phyloP scores from a whole-genome alignment of 1,284 basidiomycete genomes.

The Puccinia brachypodii region DNA sequence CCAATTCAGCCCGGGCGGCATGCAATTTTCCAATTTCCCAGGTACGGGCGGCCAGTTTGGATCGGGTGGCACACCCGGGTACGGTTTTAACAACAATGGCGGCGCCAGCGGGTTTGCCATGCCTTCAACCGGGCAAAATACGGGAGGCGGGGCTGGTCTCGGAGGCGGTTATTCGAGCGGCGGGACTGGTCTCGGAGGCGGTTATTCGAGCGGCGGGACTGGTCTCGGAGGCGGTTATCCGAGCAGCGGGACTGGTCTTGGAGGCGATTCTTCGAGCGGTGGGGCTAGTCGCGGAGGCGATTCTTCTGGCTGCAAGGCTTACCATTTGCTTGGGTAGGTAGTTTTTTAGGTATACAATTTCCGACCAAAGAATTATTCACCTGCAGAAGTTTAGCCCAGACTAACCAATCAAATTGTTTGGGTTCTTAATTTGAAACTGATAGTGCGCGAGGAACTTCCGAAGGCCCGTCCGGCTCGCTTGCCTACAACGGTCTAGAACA shows the following conservation, averaged over 20 bases:
- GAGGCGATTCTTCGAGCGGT: not conserved
- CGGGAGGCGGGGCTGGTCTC: too few relatives aligned
- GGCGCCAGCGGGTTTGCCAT: too few relatives aligned
- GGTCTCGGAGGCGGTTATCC: not conserved
- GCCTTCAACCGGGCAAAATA: too few relatives aligned
- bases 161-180: too few relatives aligned
- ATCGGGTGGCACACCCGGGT: too few relatives aligned
- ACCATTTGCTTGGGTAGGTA: not conserved
- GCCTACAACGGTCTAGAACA: not conserved
- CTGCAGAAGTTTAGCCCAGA: not conserved
- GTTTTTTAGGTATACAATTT: not conserved
- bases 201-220: too few relatives aligned
- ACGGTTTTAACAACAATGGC: too few relatives aligned
- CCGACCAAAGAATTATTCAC: not conserved
- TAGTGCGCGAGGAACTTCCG: conserved; percentile 24
- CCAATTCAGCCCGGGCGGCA: too few relatives aligned
- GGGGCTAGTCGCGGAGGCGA: not conserved
- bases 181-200: too few relatives aligned
- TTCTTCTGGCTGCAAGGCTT: not conserved
- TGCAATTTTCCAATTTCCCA: too few relatives aligned
- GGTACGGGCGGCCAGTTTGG: too few relatives aligned
- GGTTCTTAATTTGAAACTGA: not conserved
- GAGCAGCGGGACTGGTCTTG: not conserved
- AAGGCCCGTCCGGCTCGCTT: not conserved
- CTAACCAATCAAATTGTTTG: not conserved